A percentile compares a stretch with the other conserved stretches of the same genome.
phyloP scores from a whole-genome alignment of 768 basidiomycete species.

The Suillus subluteus region DNA sequence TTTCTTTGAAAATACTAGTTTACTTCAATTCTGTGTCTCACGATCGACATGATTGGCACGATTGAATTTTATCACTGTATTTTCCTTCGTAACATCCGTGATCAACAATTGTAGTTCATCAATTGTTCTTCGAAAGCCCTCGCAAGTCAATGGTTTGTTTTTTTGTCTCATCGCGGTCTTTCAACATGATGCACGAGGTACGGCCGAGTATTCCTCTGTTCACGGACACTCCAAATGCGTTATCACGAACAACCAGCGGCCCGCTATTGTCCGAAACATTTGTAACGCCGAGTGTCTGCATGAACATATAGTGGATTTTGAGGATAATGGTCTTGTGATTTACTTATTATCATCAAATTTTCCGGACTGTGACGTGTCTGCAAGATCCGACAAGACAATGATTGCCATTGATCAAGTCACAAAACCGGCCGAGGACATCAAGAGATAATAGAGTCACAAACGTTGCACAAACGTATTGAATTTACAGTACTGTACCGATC shows the following conservation, averaged over 20 bases:
- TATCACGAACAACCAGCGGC: background rate
- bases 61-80: background rate
- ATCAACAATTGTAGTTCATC: background rate
- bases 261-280: background rate
- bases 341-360: background rate
- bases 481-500: background rate
- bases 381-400: background rate
- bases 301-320: background rate
- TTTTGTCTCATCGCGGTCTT: slow-evolving; percentile 6
- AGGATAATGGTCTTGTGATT: background rate
- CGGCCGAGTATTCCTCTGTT: background rate
- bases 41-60: background rate
- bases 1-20: background rate
- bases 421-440: background rate
- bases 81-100: background rate
- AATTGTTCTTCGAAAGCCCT: background rate
- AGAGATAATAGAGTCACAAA: background rate
- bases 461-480: background rate
- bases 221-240: background rate
- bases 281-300: background rate
- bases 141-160: background rate
- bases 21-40: background rate
- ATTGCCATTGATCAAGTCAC: too few relatives aligned
- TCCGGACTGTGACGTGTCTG: background rate
- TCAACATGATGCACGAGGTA: background rate